Conservation (phyloP, 2,329 filamentous ascomycete genomes). For the Colletotrichum sp. region DNA sequence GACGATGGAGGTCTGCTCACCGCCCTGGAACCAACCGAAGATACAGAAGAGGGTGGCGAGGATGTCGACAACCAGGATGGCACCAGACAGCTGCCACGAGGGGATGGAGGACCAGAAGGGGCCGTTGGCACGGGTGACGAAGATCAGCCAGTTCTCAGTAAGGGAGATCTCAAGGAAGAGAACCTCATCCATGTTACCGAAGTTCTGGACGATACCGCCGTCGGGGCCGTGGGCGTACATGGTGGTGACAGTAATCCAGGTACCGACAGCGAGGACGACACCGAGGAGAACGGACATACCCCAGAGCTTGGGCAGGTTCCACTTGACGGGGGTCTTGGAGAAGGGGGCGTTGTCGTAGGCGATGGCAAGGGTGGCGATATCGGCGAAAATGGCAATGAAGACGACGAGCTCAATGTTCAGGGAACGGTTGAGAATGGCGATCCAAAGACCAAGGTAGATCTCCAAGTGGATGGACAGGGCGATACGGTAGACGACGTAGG, state of each 20-base stretch:
- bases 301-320: constrained; percentile 94
- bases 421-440: constrained; percentile 83
- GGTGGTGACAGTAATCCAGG: constrained; percentile 88
- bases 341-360: constrained; percentile 82
- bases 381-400: constrained; percentile 94
- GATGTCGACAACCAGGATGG: constrained; percentile 82
- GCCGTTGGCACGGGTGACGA: constrained; percentile 92
- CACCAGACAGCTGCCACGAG: constrained; percentile 82
- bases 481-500: constrained; percentile 95
- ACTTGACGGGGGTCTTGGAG: constrained; percentile 70
- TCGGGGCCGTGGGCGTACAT: constrained; percentile 73
- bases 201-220: constrained; percentile 90
- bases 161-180: constrained; percentile 90
- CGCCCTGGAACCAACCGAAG: constrained; percentile 79
- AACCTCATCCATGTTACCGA: constrained; percentile 80
- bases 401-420: constrained; percentile 88
- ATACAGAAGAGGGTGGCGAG: constrained; percentile 85
- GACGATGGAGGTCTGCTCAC: constrained; percentile 75
- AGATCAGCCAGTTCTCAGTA: constrained; percentile 95
- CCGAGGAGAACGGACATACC: constrained; percentile 88
- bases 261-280: constrained; percentile 79
- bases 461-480: constrained; percentile 89
- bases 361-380: constrained; percentile 90
- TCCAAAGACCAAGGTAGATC: constrained; percentile 91
- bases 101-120: constrained; percentile 91